Base-by-base conservation (phyloP, 139 green algal species). In the Coelastrella sp. region DNA sequence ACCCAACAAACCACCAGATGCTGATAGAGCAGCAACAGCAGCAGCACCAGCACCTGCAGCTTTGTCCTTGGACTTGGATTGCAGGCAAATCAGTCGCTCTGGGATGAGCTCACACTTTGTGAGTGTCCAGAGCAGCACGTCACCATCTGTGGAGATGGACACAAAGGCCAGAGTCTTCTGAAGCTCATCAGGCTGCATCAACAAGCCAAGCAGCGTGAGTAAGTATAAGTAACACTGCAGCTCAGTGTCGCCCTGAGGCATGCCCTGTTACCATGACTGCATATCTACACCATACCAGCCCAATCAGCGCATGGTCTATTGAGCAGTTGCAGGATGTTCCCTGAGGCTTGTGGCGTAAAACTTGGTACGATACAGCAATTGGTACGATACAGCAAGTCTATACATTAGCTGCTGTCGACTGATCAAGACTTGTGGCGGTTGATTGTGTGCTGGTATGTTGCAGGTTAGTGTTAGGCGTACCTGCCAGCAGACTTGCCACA, bases 401-500 rank as follows among this genome's bases (percentile, higher is more conserved):
- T n/a, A n/a, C n/a, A n/a, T n/a, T n/a, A n/a, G n/a, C n/a, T n/a
- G n/a, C n/a, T n/a, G n/a, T n/a, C n/a, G n/a, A n/a, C n/a, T n/a
- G n/a, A n/a, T n/a, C n/a, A n/a, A n/a, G n/a, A n/a, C n/a, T n/a
- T n/a, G n/a, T n/a, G n/a, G n/a, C n/a, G n/a, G n/a, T n/a, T n/a
- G n/a, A n/a, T n/a, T 11, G 48, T 57, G 48, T 67, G 59, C 13
- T 17, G 59, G 23, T 34, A 67, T 2, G 32, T 6, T 40, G 25
- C 30, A 40, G 41, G 0, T 9, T 17, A 23, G 19, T 23, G 4
- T 35, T 13, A 25, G 3, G 3, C 83, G 34, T 51, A 90, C 88
- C 88, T 94, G 90, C 93, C 95, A 98, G 79, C 77, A 91, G 23
- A 98, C 82, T 85, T 96, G 88, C 96, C 96, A 98, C 84, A 99